These are phyloP conservation scores for Magnaporthiopsis incrustans DNA, from an alignment of 2,329 filamentous ascomycete species.

Conservation along the genomic window DNA sequence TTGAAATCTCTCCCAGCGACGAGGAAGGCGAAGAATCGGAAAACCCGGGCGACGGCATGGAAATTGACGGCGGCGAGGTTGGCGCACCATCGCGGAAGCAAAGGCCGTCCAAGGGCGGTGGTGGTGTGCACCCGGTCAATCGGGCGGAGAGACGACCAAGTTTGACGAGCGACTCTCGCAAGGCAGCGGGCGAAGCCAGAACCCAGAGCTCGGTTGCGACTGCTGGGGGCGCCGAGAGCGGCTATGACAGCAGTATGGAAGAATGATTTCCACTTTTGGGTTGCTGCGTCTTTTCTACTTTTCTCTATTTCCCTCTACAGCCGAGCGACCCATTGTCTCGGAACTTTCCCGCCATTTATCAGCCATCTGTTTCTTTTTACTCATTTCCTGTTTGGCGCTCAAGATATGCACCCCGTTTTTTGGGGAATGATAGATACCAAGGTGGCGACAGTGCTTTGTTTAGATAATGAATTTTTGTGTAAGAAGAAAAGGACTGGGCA, in stretches of 20 bases:
- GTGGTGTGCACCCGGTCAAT: background rate
- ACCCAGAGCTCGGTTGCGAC: slow-evolving; percentile 32
- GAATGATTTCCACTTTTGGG: slow-evolving; percentile 12
- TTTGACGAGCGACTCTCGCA: background rate
- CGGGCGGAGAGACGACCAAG: background rate
- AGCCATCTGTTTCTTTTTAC: background rate
- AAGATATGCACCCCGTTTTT: background rate
- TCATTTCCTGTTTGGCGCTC: background rate
- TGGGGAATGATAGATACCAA: background rate
- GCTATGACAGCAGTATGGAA: slow-evolving; percentile 28
- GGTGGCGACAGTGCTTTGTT: background rate
- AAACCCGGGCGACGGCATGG: background rate
- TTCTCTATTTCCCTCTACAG: background rate
- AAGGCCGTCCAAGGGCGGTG: background rate
- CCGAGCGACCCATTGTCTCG: background rate
- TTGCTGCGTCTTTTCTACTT: background rate
- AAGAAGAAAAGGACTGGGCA: background rate
- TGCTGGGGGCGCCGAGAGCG: slow-evolving; percentile 30
- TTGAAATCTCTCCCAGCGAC: slow-evolving; percentile 32
- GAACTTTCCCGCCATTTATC: background rate
- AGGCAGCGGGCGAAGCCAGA: background rate
- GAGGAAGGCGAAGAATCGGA: slow-evolving; percentile 20
- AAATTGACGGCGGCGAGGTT: background rate
- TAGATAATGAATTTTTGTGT: background rate
- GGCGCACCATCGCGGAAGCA: background rate